These are phyloP conservation scores for Lepiota subincarnata DNA, from an alignment of 768 basidiomycete genomes.

Conservation along the genomic window DNA sequence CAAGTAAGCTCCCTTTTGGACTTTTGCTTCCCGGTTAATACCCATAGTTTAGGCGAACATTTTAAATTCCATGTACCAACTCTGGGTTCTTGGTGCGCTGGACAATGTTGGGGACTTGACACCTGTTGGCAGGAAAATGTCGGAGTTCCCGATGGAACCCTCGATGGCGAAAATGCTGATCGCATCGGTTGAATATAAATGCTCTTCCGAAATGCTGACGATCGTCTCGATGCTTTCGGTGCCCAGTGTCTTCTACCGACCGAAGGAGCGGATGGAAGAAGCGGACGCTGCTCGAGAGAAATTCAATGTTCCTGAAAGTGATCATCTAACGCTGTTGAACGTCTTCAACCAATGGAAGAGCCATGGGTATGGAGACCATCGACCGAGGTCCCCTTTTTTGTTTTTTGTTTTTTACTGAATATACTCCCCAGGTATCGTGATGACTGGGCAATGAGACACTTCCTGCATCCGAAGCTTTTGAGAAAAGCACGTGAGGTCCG, in stretches of 20 bases:
- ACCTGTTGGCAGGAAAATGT: slow-evolving; percentile 91
- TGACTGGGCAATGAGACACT: slow-evolving; percentile 93
- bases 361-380: slow-evolving; percentile 64
- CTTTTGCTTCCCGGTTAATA: not conserved
- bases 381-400: not conserved
- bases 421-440: slow-evolving; percentile 68
- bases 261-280: slow-evolving; percentile 96
- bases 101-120: slow-evolving; percentile 98
- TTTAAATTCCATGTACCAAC: slow-evolving; percentile 98
- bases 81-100: slow-evolving; percentile 97
- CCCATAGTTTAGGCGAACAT: slow-evolving; percentile 76
- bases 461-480: slow-evolving; percentile 93
- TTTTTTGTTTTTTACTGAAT: slow-evolving; percentile 5
- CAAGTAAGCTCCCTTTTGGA: slow-evolving; percentile 47
- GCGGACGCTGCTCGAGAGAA: slow-evolving; percentile 97
- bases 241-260: slow-evolving; percentile 95
- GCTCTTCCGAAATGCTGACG: slow-evolving; percentile 94
- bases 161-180: slow-evolving; percentile 99
- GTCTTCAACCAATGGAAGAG: slow-evolving; percentile 99
- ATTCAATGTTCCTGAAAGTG: slow-evolving; percentile 98
- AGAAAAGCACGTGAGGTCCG: slow-evolving; percentile 95
- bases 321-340: slow-evolving; percentile 91
- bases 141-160: slow-evolving; percentile 99
- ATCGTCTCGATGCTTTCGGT: slow-evolving; percentile 99
- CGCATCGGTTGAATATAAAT: slow-evolving; percentile 87